These are phyloP conservation scores for Allium sativum DNA, from an alignment of 106 monocot species.

Conservation along the genomic window DNA sequence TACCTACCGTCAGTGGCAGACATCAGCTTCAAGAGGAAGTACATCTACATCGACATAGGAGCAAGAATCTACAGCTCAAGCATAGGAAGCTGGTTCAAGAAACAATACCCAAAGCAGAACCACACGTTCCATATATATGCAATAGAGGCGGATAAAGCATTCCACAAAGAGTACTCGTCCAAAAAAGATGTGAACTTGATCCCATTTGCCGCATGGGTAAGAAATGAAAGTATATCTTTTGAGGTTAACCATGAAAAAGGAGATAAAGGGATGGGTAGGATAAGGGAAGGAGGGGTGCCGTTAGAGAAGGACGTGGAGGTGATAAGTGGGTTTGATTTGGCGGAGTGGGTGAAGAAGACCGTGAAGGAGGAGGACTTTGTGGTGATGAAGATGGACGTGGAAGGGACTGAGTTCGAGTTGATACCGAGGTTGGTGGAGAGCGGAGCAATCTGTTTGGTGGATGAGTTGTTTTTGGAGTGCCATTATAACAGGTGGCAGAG, in stretches of 20 bases:
- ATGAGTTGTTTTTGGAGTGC: slow-evolving; percentile 71
- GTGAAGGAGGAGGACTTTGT: slow-evolving; percentile 50
- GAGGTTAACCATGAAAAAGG: slow-evolving; percentile 42
- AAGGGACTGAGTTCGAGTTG: slow-evolving; percentile 67
- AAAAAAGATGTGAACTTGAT: slow-evolving; percentile 48
- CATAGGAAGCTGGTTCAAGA: slow-evolving; percentile 80
- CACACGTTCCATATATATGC: slow-evolving; percentile 52
- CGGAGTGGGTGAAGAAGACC: slow-evolving; percentile 55
- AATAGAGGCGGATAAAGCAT: slow-evolving; percentile 50
- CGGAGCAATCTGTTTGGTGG: slow-evolving; percentile 59
- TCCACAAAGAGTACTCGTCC: slow-evolving; percentile 38
- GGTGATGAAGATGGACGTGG: slow-evolving; percentile 76
- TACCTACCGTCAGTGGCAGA: slow-evolving; percentile 50
- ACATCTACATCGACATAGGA: slow-evolving; percentile 60
- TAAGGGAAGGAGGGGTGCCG: slow-evolving; percentile 10
- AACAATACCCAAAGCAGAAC: slow-evolving; percentile 72
- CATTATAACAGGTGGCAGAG: slow-evolving; percentile 79
- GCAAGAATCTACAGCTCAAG: slow-evolving; percentile 68
- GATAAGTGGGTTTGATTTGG: slow-evolving; percentile 58
- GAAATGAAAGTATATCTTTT: slow-evolving; percentile 54
- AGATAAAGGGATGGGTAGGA: slow-evolving; percentile 54
- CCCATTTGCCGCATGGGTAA: slow-evolving; percentile 58
- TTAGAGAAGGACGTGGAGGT: slow-evolving; percentile 15
- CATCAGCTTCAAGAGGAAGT: slow-evolving; percentile 47
- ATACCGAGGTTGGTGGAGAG: slow-evolving; percentile 60